Conservation (phyloP, 306 rosid genomes). For the Trichosanthes truncata region DNA sequence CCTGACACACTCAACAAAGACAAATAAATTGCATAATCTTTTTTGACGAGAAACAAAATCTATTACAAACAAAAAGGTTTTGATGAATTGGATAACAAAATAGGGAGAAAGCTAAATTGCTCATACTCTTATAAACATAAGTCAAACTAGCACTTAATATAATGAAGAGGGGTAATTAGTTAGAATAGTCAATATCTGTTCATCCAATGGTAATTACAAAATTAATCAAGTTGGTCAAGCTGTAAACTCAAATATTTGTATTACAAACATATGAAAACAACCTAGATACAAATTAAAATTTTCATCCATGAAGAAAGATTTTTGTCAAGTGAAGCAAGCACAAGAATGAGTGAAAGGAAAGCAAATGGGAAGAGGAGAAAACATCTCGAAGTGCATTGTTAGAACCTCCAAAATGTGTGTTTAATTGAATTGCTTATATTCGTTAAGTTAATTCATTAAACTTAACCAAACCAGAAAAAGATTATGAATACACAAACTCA, state of each 20-base stretch:
- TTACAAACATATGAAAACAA: background rate
- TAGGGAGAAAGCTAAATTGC: background rate
- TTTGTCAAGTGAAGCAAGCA: background rate
- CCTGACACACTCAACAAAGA: slow-evolving; percentile 44
- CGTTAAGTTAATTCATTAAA: background rate
- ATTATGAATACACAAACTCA: background rate
- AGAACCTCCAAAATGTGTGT: background rate
- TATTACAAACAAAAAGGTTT: background rate
- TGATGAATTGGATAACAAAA: background rate
- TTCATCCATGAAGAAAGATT: background rate
- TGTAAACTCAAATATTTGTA: background rate
- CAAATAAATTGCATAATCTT: slow-evolving; percentile 15
- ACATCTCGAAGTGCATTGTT: background rate
- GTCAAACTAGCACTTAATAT: background rate
- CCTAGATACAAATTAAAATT: background rate
- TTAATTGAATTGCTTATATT: background rate
- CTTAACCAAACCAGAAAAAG: background rate
- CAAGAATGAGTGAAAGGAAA: background rate
- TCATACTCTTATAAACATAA: background rate
- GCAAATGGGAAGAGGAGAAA: background rate
- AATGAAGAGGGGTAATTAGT: background rate
- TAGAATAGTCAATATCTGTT: background rate
- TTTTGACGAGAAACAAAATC: background rate
- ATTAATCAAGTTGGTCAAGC: background rate
- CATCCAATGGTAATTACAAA: background rate